Evolutionary conservation across 1,139 yeast genomes (phyloP).

Genomic region (Saccharomycopsis crataegensis): DNA sequence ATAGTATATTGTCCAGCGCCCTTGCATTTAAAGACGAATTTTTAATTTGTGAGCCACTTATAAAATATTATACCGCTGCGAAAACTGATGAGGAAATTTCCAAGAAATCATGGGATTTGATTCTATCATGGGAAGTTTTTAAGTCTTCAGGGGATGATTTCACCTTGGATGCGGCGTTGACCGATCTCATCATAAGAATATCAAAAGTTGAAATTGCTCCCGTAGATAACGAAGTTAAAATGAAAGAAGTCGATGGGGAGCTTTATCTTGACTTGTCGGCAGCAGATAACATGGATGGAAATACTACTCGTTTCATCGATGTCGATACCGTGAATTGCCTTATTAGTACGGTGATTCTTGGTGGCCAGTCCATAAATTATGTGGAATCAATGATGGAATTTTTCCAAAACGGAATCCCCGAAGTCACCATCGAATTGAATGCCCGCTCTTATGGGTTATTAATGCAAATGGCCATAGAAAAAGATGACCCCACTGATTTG

Average conservation of each 20-base stretch:
- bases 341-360: slow-evolving; percentile 3
- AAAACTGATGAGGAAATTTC: too few relatives aligned
- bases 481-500: background rate
- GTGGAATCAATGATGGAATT: slow-evolving; percentile 6
- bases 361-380: slow-evolving; percentile 8
- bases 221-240: background rate
- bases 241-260: slow-evolving; percentile 5
- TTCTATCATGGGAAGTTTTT: too few relatives aligned
- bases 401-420: background rate
- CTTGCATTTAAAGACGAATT: too few relatives aligned
- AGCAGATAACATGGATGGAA: background rate
- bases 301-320: slow-evolving; percentile 6
- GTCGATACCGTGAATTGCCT: slow-evolving; percentile 8
- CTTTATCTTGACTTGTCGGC: background rate
- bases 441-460: slow-evolving; percentile 2
- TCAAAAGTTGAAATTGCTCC: background rate
- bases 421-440: background rate
- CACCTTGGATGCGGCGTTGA: too few relatives aligned
- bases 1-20: too few relatives aligned
- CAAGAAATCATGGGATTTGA: too few relatives aligned
- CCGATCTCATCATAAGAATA: background rate
- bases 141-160: too few relatives aligned
- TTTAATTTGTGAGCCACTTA: too few relatives aligned
- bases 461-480: background rate
- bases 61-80: too few relatives aligned